Evolutionary conservation across 23 red algal species (phyloP), one percentile per base, ranked within the genome.

Genomic region (Gracilaria caudata): DNA sequence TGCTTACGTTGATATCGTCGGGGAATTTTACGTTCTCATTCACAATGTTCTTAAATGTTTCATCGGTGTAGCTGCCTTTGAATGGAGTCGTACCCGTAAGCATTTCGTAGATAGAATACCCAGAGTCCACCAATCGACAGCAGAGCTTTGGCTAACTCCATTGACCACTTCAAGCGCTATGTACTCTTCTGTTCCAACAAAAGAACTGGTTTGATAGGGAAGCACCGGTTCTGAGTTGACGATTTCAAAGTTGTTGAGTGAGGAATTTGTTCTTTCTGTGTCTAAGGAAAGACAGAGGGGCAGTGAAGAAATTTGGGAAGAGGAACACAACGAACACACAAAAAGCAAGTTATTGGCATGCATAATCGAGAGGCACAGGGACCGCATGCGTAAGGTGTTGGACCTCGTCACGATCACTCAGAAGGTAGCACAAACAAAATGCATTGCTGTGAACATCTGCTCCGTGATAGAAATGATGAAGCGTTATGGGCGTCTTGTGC

Each of bases 21-120:
- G 89, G 91, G 35, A 80, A 94, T 39, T 87, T 83, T 2, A 98
- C 57, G 39, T 91, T 68, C 24, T 91, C 79, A 51, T 86, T 86
- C n/a, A 95, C 86, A 89, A 98, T 98, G 54, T 95, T 94, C 64
- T 89, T 89, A 53, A 98, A 98, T 14, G 96, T 98, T 51, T 98
- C 96, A 41, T 98, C 93, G 1, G 75, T 86, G 47, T 83, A 72
- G 20, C 49, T 83, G 40, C 92, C 96, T 44, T 90, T 89, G 78
- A 98, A 98, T 26, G 96, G 96, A 19, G 96, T 98, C 7, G 88
- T 94, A 4, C 96, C 96, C 36, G 78, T 91, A 7, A 98, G 81
- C 96, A 98, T 98, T 80, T 98, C 96, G 76, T 98, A 93, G 4
- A 98, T 89, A 98, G 85, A 84, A 98, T 98, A 25, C 96, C 96